Evolutionary conservation across 257 asterid genomes (phyloP), one percentile per base, ranked within the genome.

Genomic region (Plantago major): DNA sequence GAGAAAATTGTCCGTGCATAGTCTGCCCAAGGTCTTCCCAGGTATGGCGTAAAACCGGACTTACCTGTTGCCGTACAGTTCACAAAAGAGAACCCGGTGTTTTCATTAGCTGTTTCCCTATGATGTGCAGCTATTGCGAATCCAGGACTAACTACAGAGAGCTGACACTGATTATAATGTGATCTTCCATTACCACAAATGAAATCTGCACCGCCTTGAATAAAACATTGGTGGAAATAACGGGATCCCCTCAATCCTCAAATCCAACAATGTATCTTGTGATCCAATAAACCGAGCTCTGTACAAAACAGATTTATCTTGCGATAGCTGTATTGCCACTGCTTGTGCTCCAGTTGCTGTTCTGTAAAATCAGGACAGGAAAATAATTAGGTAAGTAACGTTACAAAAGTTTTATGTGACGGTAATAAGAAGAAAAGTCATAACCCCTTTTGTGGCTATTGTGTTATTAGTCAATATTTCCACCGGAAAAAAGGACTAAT

Each of bases 11-110:
- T 66, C 26, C 75, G 55, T 8, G 97, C 81, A 55, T 82, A 82
- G 5, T 72, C 67, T 43, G 95, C 94, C 95, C 92, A 87, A 10
- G 97, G 89, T 72, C 97, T 81, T 7, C 92, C 95, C 80, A 89
- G 40, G 7, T 60, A 77, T 4, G 80, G 58, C 6, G 7, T 33
- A 11, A 86, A 82, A 14, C 37, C 63, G 13, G 26, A 22, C 26
- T 88, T 89, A 2, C 46, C 58, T 53, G 42, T 42, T 0, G 86
- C 48, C 2, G 60, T 73, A 54, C 95, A 87, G 49, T 79, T 63
- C 28, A 78, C 77, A 44, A 90, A 87, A 9, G 95, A 82, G 66
- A 78, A 89, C 8, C 94, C 92, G 0, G 84, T 77, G 44, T 81
- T 72, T 10, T 81, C 84, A 5, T 52, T 7, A 13, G 69, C 60